phyloP scores from a whole-genome alignment of 2,329 filamentous ascomycete species.

The Fusarium mangiferae region DNA sequence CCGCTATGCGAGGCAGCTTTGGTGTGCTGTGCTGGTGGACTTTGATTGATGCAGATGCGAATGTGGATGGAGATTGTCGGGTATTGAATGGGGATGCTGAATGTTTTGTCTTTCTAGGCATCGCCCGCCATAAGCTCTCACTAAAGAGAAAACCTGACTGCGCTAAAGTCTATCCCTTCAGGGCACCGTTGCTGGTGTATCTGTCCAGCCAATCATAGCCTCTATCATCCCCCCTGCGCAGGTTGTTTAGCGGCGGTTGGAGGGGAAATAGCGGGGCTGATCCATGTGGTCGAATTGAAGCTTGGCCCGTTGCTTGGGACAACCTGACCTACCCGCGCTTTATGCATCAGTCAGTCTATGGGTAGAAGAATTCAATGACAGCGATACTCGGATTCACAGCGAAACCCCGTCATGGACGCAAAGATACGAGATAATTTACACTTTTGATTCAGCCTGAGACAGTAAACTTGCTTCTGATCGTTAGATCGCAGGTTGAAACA shows the following conservation, averaged over 20 bases:
- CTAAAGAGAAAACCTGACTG: slow-evolving; percentile 30
- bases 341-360: neutral
- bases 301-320: slow-evolving; percentile 31
- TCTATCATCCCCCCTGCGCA: neutral
- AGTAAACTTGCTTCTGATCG: neutral
- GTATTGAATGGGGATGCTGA: slow-evolving; percentile 25
- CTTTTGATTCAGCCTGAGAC: neutral
- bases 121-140: slow-evolving; percentile 18
- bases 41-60: slow-evolving; percentile 12
- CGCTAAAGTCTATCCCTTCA: slow-evolving; percentile 11
- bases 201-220: neutral
- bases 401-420: neutral
- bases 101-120: slow-evolving; percentile 20
- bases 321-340: slow-evolving; percentile 16
- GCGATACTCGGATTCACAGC: neutral
- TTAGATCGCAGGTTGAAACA: neutral
- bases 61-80: slow-evolving; percentile 24
- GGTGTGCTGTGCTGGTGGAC: slow-evolving; percentile 10
- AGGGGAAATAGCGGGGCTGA: slow-evolving; percentile 27
- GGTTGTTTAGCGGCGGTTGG: slow-evolving; percentile 18
- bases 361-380: neutral
- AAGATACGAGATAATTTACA: neutral
- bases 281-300: slow-evolving; percentile 5
- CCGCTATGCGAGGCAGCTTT: slow-evolving; percentile 18
- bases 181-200: neutral